Base-by-base conservation (phyloP, 768 basidiomycete genomes). In the Suillus sp. region DNA sequence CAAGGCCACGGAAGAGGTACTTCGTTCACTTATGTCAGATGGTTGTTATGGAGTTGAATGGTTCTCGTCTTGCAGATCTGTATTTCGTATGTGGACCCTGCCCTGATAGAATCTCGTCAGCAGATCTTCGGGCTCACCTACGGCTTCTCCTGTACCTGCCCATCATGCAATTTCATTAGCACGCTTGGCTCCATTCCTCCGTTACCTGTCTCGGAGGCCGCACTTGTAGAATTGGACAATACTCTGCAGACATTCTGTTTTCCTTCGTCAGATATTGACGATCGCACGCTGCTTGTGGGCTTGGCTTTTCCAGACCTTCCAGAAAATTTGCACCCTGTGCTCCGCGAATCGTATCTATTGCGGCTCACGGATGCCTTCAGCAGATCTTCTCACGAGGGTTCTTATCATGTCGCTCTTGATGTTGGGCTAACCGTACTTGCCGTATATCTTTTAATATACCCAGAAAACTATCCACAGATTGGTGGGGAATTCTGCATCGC, bases 71-170 rank as follows among this genome's bases (percentile, higher is more conserved):
- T 54, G 14, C 64, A 94, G 92, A 83, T 93, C 59, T 87, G 82
- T 56, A 78, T 93, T 48, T 84, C 92, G 3, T 94, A 94, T 68
- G 72, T 92, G 43, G 92, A 94, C 69, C 91, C 91, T 14, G 92
- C 90, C 9, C 79, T 92, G 6, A 69, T 84, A 27, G 81, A 88
- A 67, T 79, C 83, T 11, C 85, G 90, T 4, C 80, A 83, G 55
- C 79, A 85, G 42, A 84, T 87, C 37, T 81, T 91, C 53, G 77
- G 80, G 50, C 70, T 81, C 34, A 87, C 84, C 16, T 92, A 93
- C 64, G 89, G 87, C 6, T 93, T 93, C 73, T 75, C 71, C 27
- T 93, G 90, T 73, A 70, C 70, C 0, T 93, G 91, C 69, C 47
- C 70, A 11, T 85, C 89, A 3, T 92, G 91, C 74, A 66, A 63